Evolutionary conservation across 257 asterid species (phyloP), one percentile per base, ranked within the genome.

Genomic region (Vinca minor): DNA sequence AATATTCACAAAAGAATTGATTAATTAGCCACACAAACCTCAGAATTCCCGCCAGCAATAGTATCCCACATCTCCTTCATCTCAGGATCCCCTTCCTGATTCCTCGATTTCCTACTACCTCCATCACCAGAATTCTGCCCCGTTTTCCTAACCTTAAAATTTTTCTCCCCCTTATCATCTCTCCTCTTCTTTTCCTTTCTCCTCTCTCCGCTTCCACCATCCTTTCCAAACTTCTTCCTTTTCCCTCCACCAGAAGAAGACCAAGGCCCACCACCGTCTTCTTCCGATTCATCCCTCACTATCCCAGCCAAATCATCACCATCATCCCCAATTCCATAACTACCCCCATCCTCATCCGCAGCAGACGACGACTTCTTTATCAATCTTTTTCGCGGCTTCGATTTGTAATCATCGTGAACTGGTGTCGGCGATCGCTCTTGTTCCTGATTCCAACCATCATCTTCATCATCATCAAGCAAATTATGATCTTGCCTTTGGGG

Each of bases 31-130:
- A n/a, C 32, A 77, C 74, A 53, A 63, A 82, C 88, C 81, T 77
- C 80, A 29, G 81, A 76, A 78, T 76, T 65, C 11, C 80, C 71
- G 7, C 95, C 96, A 11, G 95, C 95, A 55, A 89, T 64, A 10
- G 97, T 89, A 29, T 87, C 95, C 97, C 99, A 93, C 95, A 89
- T 87, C 86, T 87, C 99, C 82, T 87, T 87, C 82, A 76, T 81
- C 80, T 91, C 95, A 58, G 81, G 93, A 79, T 93, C 99, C 0
- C 82, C 96, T 64, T 81, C 97, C 23, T 77, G 84, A 70, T 78
- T 85, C 78, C 81, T 78, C 50, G 65, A 70, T 64, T 87, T 75
- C 65, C 89, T 86, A 62, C 81, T n/a, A n/a, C n/a, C n/a, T n/a
- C n/a, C 85, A n/a, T n/a, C n/a, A 56, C 85, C 91, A 32, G 82